Base-by-base conservation (phyloP, 176 grass and related monocot genomes). In the Alopecurus myosuroides region DNA sequence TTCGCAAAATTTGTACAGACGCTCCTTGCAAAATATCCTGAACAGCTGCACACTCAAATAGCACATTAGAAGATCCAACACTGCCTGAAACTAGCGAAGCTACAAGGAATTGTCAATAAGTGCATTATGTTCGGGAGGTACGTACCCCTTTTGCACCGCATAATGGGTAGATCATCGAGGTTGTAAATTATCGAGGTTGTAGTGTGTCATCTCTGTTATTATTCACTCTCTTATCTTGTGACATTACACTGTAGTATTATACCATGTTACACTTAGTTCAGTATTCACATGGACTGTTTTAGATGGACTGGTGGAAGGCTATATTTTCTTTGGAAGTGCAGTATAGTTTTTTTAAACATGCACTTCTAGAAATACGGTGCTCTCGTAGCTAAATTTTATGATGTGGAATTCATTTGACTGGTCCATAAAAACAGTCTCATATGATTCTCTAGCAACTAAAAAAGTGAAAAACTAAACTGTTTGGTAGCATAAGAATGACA, bases 81-180 rank as follows among this genome's bases (percentile, higher is more conserved):
- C 58, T 83, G 77, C 85, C 61, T 70, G 86, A 66, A 86, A 87
- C 74, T 72, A 89, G 66, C 23, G 82, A 88, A 81, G 60, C 87
- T 69, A 61, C 35, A 8, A 74, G 70, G 20, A 95, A 95, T 90
- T 88, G 77, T 78, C 85, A 87, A 56, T 48, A 93, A 44, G 89
- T 82, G 62, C 84, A 89, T 81, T 98, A 90, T 90, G 69, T 92
- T 76, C 91, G 89, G 40, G 91, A 95, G 89, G 96, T 98, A 90
- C 44, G 87, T 71, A 46, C 72, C 57, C 45, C 66, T 85, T 88
- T 74, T 70, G 37, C 37, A 73, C 51, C 15, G 6, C 30, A 4
- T 81, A 25, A 49, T 35, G 18, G 25, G 36, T 67, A 61, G 41
- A 85, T 77, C 1, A 9, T 23, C 61, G n/a, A n/a, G n/a, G n/a